Evolutionary conservation across 1,284 basidiomycete genomes (phyloP), one percentile per base, ranked within the genome.

Genomic region (Trametes polyzona): DNA sequence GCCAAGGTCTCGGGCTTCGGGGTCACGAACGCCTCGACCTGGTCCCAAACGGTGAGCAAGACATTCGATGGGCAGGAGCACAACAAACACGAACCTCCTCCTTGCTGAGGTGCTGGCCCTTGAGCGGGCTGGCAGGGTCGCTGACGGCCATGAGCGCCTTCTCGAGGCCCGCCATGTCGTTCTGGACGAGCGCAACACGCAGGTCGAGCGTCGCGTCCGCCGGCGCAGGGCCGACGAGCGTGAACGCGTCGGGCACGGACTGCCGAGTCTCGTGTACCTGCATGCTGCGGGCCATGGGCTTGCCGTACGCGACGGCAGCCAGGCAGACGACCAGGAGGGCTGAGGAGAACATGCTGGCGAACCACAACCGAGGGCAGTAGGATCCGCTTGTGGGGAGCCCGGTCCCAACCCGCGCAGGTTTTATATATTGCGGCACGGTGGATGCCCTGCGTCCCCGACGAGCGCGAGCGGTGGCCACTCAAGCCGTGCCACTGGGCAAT

Each of bases 11-110:
- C 75, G 5, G 67, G 56, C 24, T 69, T 64, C 2, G 78, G 78
- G 0, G 69, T 66, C 16, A 74, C 73, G 52, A 74, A 76, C 3
- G 66, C 63, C 61, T 75, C 73, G n/a, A 78, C 74, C 74, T 79
- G 29, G 29, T n/a, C 32, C 32, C 16, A 7, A 24, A 14, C 3
- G 19, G 40, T 26, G 21, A 24, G 40, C 23, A 42, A 4, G 26
- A 21, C 3, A 42, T 6, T 16, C 40, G 24, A 42, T 8, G 23
- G 8, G 4, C 12, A 14, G 6, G 14, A 24, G n/a, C 12, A 9
- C 8, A 16, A 36, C 9, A 6, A 27, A 9, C 12, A 23, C 64
- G 21, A 55, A 75, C 74, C 67, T 74, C 67, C 35, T 69, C 69
- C 66, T 72, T 71, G 48, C 60, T 67, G 36, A 75, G 58, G 56